These are phyloP conservation scores for Extremus antarcticus DNA, from an alignment of 495 filamentous ascomycete species.

Conservation along the genomic window DNA sequence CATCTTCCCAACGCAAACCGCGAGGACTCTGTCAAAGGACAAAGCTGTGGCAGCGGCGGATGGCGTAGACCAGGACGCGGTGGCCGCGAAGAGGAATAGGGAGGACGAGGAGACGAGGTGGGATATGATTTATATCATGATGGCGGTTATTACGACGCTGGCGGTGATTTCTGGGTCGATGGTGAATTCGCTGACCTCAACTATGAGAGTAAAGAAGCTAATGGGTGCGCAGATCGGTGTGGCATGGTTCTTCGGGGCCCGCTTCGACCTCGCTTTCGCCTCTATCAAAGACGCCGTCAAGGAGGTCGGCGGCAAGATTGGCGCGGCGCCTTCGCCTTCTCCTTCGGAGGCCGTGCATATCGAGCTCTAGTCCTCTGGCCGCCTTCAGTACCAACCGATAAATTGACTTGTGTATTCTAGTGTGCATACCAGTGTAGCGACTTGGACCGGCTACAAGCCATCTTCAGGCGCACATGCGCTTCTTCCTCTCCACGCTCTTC, in stretches of 20 bases:
- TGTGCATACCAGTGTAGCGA: not conserved
- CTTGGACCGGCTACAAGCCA: not conserved
- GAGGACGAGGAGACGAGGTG: slow-evolving; percentile 41
- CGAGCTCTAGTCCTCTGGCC: not conserved
- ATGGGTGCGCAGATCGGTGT: slow-evolving; percentile 42
- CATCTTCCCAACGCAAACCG: slow-evolving; percentile 70
- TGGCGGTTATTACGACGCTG: slow-evolving; percentile 49
- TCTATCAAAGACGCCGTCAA: slow-evolving; percentile 20
- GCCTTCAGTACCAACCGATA: not conserved
- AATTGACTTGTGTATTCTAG: not conserved
- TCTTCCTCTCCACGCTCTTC: no score
- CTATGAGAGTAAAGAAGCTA: not conserved
- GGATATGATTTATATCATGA: slow-evolving; percentile 53
- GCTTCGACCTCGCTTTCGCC: slow-evolving; percentile 41
- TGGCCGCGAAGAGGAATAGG: slow-evolving; percentile 38
- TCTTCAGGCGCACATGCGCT: no score
- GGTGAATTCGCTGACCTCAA: slow-evolving; percentile 37
- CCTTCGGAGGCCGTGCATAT: not conserved
- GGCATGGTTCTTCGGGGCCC: slow-evolving; percentile 57
- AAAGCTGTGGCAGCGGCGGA: slow-evolving; percentile 21
- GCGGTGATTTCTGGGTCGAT: slow-evolving; percentile 52
- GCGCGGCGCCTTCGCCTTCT: not conserved
- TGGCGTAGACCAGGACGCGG: slow-evolving; percentile 30
- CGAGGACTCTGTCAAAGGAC: slow-evolving; percentile 32
- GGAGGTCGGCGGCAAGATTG: slow-evolving; percentile 2